Evolutionary conservation across 2,329 filamentous ascomycete genomes (phyloP).

Genomic region (Cercospora canescens): DNA sequence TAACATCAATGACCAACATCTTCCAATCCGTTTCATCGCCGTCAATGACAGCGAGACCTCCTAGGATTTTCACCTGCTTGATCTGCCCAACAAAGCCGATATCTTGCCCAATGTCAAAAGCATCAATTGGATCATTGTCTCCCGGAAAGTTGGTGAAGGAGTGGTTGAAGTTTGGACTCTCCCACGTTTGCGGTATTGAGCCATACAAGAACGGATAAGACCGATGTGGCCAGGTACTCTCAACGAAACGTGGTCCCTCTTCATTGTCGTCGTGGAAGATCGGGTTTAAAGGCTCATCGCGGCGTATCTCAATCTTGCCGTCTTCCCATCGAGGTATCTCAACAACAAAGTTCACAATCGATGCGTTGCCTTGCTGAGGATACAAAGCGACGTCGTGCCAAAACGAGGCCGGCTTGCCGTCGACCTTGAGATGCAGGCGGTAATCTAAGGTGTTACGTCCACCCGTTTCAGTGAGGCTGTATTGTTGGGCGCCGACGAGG

Average conservation of each 20-base stretch:
- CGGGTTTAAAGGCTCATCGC: constrained; percentile 1
- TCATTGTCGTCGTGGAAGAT: constrained; percentile 7
- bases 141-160: background rate
- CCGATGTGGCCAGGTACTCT: constrained; percentile 4
- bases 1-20: background rate
- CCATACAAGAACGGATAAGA: constrained; percentile 7
- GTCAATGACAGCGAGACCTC: background rate
- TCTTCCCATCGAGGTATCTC: constrained; percentile 3
- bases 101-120: background rate
- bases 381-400: constrained; percentile 1
- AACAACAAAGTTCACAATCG: constrained; percentile 1
- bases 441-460: constrained; percentile 1
- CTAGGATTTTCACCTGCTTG: constrained; percentile 1
- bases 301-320: constrained; percentile 1
- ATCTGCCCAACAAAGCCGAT: background rate
- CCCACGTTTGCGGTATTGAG: constrained; percentile 5
- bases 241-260: background rate
- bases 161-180: constrained; percentile 1
- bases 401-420: constrained; percentile 1
- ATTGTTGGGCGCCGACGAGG: background rate
- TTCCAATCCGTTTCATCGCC: constrained; percentile 6
- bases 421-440: background rate
- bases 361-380: background rate
- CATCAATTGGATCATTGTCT: constrained; percentile 6
- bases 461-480: constrained; percentile 2